A percentile compares a stretch with the other conserved stretches of the same genome.
Evolutionary conservation across 352 stramenopile species (phyloP).

Genomic region (Blastocystis sp.): DNA sequence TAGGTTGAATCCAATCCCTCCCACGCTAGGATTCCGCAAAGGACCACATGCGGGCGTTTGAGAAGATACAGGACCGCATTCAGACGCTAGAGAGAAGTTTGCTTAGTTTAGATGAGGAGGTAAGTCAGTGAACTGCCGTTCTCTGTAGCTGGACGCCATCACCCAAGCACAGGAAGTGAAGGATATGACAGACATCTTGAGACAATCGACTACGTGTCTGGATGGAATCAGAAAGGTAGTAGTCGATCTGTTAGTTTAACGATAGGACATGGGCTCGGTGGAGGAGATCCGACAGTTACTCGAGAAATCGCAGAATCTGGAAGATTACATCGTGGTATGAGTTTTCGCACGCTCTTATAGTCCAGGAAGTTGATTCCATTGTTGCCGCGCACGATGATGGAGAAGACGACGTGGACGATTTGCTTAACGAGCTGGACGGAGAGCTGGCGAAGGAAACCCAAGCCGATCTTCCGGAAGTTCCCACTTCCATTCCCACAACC

Average conservation of each 20-base stretch:
- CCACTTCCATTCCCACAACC: too few species aligned
- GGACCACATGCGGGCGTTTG: background rate
- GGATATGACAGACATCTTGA: background rate
- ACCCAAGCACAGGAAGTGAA: background rate
- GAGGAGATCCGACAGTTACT: background rate
- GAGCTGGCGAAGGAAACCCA: background rate
- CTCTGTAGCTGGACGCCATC: background rate
- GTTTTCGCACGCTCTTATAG: background rate
- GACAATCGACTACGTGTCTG: background rate
- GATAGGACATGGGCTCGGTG: background rate
- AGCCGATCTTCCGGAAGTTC: too few species aligned
- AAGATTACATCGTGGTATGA: background rate
- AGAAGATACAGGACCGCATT: background rate
- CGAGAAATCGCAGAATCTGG: background rate
- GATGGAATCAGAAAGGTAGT: background rate
- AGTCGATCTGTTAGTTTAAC: background rate
- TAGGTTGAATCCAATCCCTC: background rate
- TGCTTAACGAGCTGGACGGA: background rate
- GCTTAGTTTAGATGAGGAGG: constrained; percentile 18
- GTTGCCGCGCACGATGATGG: background rate
- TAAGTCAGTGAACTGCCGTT: background rate
- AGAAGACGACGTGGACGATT: background rate
- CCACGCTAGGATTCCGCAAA: background rate
- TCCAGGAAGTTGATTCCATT: background rate
- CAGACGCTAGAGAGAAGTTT: background rate